Evolutionary conservation across 2,329 filamentous ascomycete genomes (phyloP).

Genomic region (Incumbomyces lentus): DNA sequence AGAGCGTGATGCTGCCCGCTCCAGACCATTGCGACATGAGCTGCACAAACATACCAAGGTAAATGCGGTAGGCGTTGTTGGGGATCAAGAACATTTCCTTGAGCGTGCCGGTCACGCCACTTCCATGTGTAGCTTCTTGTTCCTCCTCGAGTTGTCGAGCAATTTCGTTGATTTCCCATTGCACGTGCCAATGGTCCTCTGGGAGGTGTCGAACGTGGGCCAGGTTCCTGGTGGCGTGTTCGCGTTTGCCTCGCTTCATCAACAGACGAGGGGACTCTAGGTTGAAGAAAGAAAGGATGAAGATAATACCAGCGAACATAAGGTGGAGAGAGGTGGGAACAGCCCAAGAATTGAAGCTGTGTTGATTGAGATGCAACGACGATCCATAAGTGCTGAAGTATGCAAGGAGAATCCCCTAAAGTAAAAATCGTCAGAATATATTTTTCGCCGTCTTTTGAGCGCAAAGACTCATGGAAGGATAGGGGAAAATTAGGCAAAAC

Average conservation of each 20-base stretch:
- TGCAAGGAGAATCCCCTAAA: slow-evolving; percentile 58
- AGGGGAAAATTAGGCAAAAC: no score
- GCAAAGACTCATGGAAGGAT: no score
- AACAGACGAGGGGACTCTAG: slow-evolving; percentile 62
- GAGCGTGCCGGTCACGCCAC: slow-evolving; percentile 53
- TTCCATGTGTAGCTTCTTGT: slow-evolving; percentile 58
- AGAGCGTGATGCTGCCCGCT: slow-evolving; percentile 64
- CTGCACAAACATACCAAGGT: slow-evolving; percentile 58
- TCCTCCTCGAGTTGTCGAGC: slow-evolving; percentile 58
- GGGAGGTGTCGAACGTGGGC: slow-evolving; percentile 50
- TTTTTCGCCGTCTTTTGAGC: no score
- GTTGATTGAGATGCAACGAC: slow-evolving; percentile 41
- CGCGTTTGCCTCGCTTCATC: slow-evolving; percentile 52
- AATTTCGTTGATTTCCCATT: slow-evolving; percentile 54
- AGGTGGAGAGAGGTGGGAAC: slow-evolving; percentile 66
- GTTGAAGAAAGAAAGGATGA: slow-evolving; percentile 58
- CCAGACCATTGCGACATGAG: slow-evolving; percentile 65
- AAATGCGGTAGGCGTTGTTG: slow-evolving; percentile 63
- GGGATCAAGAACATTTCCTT: slow-evolving; percentile 59
- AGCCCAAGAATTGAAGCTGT: slow-evolving; percentile 40
- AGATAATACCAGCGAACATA: slow-evolving; percentile 65
- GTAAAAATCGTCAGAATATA: no score
- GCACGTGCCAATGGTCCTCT: slow-evolving; percentile 50
- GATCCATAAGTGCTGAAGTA: slow-evolving; percentile 49
- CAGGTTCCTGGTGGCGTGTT: slow-evolving; percentile 38